Evolutionary conservation across 495 filamentous ascomycete genomes (phyloP).

Genomic region (Lepidopterella palustris): DNA sequence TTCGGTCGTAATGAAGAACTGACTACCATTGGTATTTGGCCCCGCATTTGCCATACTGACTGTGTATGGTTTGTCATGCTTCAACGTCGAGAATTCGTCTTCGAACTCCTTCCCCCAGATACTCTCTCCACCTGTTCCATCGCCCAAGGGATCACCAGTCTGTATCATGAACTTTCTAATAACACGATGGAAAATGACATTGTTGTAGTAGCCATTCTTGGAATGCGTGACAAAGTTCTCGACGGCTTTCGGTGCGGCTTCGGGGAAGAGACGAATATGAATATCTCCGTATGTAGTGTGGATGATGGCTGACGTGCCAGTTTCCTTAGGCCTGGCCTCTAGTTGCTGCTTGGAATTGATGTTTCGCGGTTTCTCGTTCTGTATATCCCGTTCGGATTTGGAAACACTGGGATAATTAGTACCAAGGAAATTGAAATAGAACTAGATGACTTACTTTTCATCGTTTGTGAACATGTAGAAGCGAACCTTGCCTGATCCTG

Average conservation of each 20-base stretch:
- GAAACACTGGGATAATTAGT: slow-evolving; percentile 43
- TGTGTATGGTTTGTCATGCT: slow-evolving; percentile 94
- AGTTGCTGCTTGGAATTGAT: slow-evolving; percentile 44
- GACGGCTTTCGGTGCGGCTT: slow-evolving; percentile 89
- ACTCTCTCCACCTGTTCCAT: slow-evolving; percentile 91
- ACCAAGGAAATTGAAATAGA: background rate
- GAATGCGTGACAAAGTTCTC: slow-evolving; percentile 97
- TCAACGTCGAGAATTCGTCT: slow-evolving; percentile 86
- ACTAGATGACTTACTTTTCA: slow-evolving; percentile 41
- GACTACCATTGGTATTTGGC: slow-evolving; percentile 62
- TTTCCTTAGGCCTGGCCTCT: slow-evolving; percentile 57
- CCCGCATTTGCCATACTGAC: slow-evolving; percentile 97
- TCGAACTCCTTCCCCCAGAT: slow-evolving; percentile 97
- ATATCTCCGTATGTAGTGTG: slow-evolving; percentile 96
- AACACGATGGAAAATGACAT: slow-evolving; percentile 93
- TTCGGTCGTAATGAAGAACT: slow-evolving; percentile 99
- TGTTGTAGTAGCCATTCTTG: slow-evolving; percentile 87
- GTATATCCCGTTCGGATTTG: slow-evolving; percentile 81
- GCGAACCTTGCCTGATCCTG: slow-evolving; percentile 78
- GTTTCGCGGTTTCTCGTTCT: slow-evolving; percentile 82
- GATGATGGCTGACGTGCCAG: slow-evolving; percentile 71
- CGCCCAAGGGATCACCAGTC: slow-evolving; percentile 86
- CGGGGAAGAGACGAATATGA: slow-evolving; percentile 85
- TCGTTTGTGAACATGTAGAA: slow-evolving; percentile 99
- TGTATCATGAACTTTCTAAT: slow-evolving; percentile 99